Conservation (phyloP, 768 basidiomycete species). For the Lactarius quietus region DNA sequence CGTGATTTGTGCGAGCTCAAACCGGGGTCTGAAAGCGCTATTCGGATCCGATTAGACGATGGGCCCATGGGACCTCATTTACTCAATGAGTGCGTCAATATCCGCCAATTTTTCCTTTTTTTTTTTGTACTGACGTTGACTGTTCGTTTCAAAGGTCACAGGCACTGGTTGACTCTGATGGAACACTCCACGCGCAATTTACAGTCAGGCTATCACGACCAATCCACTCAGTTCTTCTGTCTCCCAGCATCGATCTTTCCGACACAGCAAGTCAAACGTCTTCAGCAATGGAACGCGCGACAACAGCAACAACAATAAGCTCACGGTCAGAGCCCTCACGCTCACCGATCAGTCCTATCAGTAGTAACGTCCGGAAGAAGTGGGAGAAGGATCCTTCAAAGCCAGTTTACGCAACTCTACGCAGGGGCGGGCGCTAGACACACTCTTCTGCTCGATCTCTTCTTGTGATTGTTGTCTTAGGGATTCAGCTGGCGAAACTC, state of each 20-base stretch:
- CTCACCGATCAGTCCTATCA: neutral
- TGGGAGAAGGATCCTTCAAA: neutral
- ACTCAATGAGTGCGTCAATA: conserved; percentile 42
- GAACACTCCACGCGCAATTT: conserved; percentile 26
- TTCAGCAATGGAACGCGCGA: neutral
- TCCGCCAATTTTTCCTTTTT: neutral
- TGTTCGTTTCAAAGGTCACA: conserved; percentile 24
- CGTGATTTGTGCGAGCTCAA: conserved; percentile 24
- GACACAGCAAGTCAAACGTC: conserved; percentile 4
- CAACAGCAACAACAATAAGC: neutral
- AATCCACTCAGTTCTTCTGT: neutral
- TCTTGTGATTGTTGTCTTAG: neutral
- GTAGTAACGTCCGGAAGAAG: neutral
- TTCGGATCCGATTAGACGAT: neutral
- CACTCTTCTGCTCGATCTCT: neutral
- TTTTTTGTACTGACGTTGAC: neutral
- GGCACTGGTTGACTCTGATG: conserved; percentile 27
- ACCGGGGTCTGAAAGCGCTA: neutral
- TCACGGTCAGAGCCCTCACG: neutral
- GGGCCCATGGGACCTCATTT: neutral
- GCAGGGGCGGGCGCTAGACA: conserved; percentile 14
- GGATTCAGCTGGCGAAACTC: neutral
- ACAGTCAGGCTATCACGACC: conserved; percentile 1
- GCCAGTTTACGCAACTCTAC: neutral
- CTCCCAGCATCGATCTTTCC: neutral